phyloP scores from a whole-genome alignment of 2,329 filamentous ascomycete genomes.

The Sphaerostilbella broomeana region DNA sequence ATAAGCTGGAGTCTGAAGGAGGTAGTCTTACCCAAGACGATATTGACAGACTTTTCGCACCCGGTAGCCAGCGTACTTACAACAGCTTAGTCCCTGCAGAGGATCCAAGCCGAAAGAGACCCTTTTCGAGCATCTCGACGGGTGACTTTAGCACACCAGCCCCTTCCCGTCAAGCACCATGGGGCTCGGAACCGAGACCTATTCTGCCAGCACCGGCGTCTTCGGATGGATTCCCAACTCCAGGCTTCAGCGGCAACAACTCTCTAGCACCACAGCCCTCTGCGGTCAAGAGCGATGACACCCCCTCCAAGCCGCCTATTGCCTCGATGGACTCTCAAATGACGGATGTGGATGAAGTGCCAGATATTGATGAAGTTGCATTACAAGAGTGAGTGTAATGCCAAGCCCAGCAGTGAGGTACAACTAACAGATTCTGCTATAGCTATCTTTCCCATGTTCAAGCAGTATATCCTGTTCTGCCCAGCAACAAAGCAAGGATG shows the following conservation, averaged over 20 bases:
- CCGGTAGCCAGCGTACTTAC: constrained; percentile 26
- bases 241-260: constrained; percentile 32
- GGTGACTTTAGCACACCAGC: constrained; percentile 36
- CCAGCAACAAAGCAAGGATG: constrained; percentile 49
- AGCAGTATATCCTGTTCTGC: constrained; percentile 59
- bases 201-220: constrained; percentile 35
- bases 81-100: constrained; percentile 25
- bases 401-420: too few species aligned
- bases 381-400: constrained; percentile 39
- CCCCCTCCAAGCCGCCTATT: constrained; percentile 30
- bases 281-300: constrained; percentile 31
- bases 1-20: constrained; percentile 59
- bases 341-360: constrained; percentile 26
- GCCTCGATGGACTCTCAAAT: constrained; percentile 31
- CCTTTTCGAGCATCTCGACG: constrained; percentile 41
- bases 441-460: constrained; percentile 62
- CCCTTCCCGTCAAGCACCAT: constrained; percentile 37
- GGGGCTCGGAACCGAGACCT: constrained; percentile 42
- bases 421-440: neutral
- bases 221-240: constrained; percentile 24
- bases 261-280: constrained; percentile 42
- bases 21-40: constrained; percentile 36
- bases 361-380: constrained; percentile 37
- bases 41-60: constrained; percentile 37
- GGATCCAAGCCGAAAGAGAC: constrained; percentile 36